A percentile compares a stretch with the other conserved stretches of the same genome.
Evolutionary conservation across 371 early-diverging fungal genomes (phyloP).

Genomic region (Lichtheimia ramosa): DNA sequence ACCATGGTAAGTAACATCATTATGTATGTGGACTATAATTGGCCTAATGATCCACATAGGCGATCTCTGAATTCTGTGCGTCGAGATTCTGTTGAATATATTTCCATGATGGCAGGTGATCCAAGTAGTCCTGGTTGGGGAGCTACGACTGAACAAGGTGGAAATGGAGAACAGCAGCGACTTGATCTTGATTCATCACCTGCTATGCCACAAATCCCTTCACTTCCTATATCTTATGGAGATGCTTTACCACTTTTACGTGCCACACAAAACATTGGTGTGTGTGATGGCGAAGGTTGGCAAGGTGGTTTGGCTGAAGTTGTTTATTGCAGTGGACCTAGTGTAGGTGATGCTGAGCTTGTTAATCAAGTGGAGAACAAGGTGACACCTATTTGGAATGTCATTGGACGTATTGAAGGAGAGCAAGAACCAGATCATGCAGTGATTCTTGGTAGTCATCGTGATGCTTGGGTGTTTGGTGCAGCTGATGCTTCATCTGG

Average conservation of each 20-base stretch:
- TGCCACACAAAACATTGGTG: conserved; percentile 49
- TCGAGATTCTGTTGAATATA: conserved; percentile 60
- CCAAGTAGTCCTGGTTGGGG: conserved; percentile 67
- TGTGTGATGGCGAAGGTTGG: conserved; percentile 26
- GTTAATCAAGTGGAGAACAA: conserved; percentile 54
- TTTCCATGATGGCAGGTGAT: conserved; percentile 56
- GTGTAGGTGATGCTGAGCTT: conserved; percentile 46
- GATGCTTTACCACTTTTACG: conserved; percentile 61
- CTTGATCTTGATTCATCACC: conserved; percentile 43
- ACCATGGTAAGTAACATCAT: conserved; percentile 32
- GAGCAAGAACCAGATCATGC: conserved; percentile 54
- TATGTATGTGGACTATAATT: not conserved
- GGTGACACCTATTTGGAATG: conserved; percentile 65
- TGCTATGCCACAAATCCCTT: conserved; percentile 58
- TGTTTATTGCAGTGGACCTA: conserved; percentile 60
- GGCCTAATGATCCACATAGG: conserved; percentile 17
- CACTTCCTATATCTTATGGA: conserved; percentile 66
- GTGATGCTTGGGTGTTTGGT: conserved; percentile 69
- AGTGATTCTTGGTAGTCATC: conserved; percentile 57
- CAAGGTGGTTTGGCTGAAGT: conserved; percentile 49
- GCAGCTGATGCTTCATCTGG: conserved; percentile 69
- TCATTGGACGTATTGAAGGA: conserved; percentile 61
- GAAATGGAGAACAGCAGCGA: conserved; percentile 39
- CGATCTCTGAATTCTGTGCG: conserved; percentile 57
- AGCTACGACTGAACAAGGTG: conserved; percentile 22